Evolutionary conservation across 805 yeast genomes (phyloP), one percentile per base, ranked within the genome.

Genomic region (Hanseniaspora vineae): DNA sequence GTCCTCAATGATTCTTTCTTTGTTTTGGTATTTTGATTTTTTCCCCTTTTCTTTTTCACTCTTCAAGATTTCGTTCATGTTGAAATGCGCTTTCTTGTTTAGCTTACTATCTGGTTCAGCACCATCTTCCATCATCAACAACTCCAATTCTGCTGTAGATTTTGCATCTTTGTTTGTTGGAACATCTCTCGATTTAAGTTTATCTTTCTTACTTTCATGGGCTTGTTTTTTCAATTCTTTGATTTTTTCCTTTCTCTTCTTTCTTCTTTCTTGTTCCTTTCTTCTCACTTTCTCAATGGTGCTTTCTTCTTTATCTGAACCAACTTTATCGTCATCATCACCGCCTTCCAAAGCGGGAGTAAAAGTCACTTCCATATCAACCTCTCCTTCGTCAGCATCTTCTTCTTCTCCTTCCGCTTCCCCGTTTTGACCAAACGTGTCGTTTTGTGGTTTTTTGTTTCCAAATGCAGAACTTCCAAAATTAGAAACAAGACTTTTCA

Each of bases 361-460:
- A 65, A 92, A 92, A 0, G 97, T 88, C 56, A 92, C 85, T 62
- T 92, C 97, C 87, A 92, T 84, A 58, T 88, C 96, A 31, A 84
- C 81, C 44, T 79, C 90, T 44, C 71, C 82, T 31, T 77, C 81
- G 15, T 67, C 73, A 13, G 68, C 75, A 12, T 62, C 69, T 13
- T 55, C 61, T 19, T 51, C 44, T n/a, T 47, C 49, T 14, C 43
- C 53, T 42, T 39, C 46, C 6, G 35, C 43, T 14, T 8, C 29
- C 29, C 32, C 42, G 32, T 40, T 40, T 37, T 37, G 17, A 14
- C 40, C 40, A 37, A 37, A 37, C 3, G 40, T 37, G 19, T 37
- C 40, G 19, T 10, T 6, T n/a, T n/a, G 12, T 4, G 40, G 17
- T 33, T 33, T 33, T 15, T 56, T 60, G 11, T 60, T 58, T 2